Percentiles rank a stretch among this genome's conserved stretches.
These are phyloP conservation scores for Paraglomus occultum DNA, from an alignment of 192 early-diverging fungal species.

Conservation along the genomic window DNA sequence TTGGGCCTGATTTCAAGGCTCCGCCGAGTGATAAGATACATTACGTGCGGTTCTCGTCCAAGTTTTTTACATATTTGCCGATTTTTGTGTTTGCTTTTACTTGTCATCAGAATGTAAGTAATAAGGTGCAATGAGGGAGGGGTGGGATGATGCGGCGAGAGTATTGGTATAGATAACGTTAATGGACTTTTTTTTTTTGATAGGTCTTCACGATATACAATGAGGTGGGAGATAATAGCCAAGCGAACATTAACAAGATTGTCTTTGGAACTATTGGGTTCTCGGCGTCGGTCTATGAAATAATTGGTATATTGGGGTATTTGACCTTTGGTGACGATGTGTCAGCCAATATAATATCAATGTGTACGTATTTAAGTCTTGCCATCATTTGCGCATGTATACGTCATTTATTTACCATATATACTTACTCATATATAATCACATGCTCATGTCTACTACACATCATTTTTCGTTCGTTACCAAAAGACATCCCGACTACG, in stretches of 20 bases:
- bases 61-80: conserved; percentile 77
- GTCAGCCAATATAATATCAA: conserved; percentile 77
- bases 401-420: conserved; percentile 13
- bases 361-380: conserved; percentile 56
- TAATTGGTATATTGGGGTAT: conserved; percentile 89
- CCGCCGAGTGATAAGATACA: conserved; percentile 60
- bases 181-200: conserved; percentile 29
- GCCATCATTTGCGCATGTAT: conserved; percentile 10
- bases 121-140: not conserved
- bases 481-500: conserved; percentile 58
- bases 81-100: conserved; percentile 99
- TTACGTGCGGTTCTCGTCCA: conserved; percentile 53
- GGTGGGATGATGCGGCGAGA: too few relatives aligned
- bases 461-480: not conserved
- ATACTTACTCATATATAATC: not conserved
- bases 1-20: conserved; percentile 55
- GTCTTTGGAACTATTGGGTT: conserved; percentile 75
- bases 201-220: conserved; percentile 95
- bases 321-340: conserved; percentile 86
- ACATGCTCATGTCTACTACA: not conserved
- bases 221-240: conserved; percentile 84
- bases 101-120: conserved; percentile 93
- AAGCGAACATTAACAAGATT: conserved; percentile 62
- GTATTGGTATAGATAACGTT: not conserved
- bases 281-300: conserved; percentile 75